Percentiles rank a stretch among this genome's conserved stretches.
Evolutionary conservation across 2,329 filamentous ascomycete species (phyloP).

Genomic region (Diaporthe helianthi): DNA sequence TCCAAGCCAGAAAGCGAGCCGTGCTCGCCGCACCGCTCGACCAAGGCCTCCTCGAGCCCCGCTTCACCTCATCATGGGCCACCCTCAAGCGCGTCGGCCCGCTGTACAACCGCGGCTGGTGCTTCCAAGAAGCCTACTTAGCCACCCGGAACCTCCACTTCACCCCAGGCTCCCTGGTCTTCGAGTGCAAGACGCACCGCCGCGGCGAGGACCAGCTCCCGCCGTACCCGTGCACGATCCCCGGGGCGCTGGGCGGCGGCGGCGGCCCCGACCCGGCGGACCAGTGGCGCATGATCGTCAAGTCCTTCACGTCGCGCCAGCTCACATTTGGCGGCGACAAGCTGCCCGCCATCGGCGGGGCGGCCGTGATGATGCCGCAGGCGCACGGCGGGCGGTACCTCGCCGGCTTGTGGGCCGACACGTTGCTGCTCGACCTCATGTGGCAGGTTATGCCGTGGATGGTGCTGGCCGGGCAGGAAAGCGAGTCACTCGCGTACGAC

Average conservation of each 20-base stretch:
- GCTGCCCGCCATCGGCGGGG: background rate
- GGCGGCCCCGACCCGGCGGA: background rate
- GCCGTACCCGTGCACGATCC: background rate
- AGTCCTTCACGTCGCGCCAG: slow-evolving; percentile 9
- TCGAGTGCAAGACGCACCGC: slow-evolving; percentile 9
- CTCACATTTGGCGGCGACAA: background rate
- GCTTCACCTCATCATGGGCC: background rate
- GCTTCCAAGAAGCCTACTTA: background rate
- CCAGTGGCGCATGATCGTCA: slow-evolving; percentile 19
- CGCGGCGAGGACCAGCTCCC: slow-evolving; percentile 11
- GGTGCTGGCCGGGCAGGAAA: background rate
- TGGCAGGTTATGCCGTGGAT: slow-evolving; percentile 20
- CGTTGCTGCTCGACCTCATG: slow-evolving; percentile 9
- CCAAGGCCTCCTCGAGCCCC: slow-evolving; percentile 7
- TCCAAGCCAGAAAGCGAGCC: background rate
- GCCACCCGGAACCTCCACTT: slow-evolving; percentile 5
- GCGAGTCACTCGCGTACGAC: background rate
- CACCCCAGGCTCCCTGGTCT: background rate
- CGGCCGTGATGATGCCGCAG: slow-evolving; percentile 7
- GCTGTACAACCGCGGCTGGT: background rate
- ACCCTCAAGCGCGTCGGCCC: slow-evolving; percentile 5
- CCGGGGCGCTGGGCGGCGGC: background rate
- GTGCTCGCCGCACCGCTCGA: background rate
- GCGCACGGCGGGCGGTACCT: background rate
- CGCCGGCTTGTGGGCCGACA: background rate